Evolutionary conservation across 768 basidiomycete genomes (phyloP).

Genomic region (Chalciporus chontae): DNA sequence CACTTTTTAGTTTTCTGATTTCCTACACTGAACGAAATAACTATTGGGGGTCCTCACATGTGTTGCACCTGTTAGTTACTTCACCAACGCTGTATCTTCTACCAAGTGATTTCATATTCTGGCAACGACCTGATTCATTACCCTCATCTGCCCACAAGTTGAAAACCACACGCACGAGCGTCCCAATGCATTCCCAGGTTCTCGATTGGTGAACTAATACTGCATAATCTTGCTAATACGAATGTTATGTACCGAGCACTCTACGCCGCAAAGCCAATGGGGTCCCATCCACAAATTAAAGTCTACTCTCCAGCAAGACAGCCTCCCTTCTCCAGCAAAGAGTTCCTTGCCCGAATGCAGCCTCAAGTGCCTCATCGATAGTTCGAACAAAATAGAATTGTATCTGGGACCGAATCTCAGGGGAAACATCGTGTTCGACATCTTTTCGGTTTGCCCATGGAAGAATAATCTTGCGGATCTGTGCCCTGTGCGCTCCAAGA

Average conservation of each 20-base stretch:
- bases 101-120: slow-evolving; percentile 7
- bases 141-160: not conserved
- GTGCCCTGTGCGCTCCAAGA: slow-evolving; percentile 84
- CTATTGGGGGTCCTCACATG: slow-evolving; percentile 10
- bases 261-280: too few species aligned
- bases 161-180: not conserved
- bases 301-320: slow-evolving; percentile 50
- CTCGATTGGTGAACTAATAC: not conserved
- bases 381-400: slow-evolving; percentile 80
- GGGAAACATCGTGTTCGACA: slow-evolving; percentile 79
- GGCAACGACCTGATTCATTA: slow-evolving; percentile 1
- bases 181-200: not conserved
- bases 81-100: slow-evolving; percentile 15
- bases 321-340: slow-evolving; percentile 61
- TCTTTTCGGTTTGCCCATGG: slow-evolving; percentile 85
- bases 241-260: not conserved
- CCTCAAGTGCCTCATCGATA: slow-evolving; percentile 76
- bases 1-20: slow-evolving; percentile 18
- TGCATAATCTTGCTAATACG: not conserved
- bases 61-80: slow-evolving; percentile 5
- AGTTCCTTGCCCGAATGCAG: slow-evolving; percentile 71
- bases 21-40: slow-evolving; percentile 5
- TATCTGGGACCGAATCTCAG: slow-evolving; percentile 69
- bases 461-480: slow-evolving; percentile 78
- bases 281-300: slow-evolving; percentile 28